Base-by-base conservation (phyloP, 1,139 yeast genomes). In the Pichia sp. region DNA sequence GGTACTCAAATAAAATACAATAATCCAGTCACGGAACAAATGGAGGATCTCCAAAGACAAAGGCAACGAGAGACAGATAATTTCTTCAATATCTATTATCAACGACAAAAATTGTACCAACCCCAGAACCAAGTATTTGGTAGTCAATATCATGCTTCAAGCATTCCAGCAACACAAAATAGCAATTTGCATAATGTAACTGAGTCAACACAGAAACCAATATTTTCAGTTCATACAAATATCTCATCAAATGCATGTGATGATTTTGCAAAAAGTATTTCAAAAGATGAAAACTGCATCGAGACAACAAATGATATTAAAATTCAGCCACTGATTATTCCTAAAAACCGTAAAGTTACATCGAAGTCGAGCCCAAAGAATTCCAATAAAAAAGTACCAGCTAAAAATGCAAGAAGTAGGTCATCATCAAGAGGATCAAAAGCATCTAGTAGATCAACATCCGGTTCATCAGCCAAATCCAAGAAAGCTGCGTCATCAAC, bases 1-100 rank as follows among this genome's bases (percentile, higher is more conserved):
- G 50, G 50, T 7, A 40, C 37, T 33, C 38, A 39, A 31, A 45
- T 47, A 31, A 31, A 31, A 31, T 31, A 8, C 7, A 31, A 31
- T 31, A 31, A 31, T 31, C 33, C 33, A 31, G 10, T 31, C 33
- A 31, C 7, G 7, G 33, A 31, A 31, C 10, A 31, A 10, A 35
- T 11, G 27, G 27, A 36, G 4, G 11, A 26, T 6, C 10, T 27
- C 10, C 38, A 36, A 16, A 16, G 23, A 16, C 23, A 16, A 16
- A 16, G 23, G 31, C 38, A 36, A 28, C 16, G 28, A 26, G 6
- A 27, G 9, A 36, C 9, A 8, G 33, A 31, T 31, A 31, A 31
- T 31, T 8, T 31, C 10, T 8, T 8, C 2, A 8, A 7, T 8
- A 8, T 31, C 7, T 31, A 31, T 10, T 8, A 31, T 31, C 33